Base-by-base conservation (phyloP, 2,329 filamentous ascomycete species). In the Rutstroemia sydowiana region DNA sequence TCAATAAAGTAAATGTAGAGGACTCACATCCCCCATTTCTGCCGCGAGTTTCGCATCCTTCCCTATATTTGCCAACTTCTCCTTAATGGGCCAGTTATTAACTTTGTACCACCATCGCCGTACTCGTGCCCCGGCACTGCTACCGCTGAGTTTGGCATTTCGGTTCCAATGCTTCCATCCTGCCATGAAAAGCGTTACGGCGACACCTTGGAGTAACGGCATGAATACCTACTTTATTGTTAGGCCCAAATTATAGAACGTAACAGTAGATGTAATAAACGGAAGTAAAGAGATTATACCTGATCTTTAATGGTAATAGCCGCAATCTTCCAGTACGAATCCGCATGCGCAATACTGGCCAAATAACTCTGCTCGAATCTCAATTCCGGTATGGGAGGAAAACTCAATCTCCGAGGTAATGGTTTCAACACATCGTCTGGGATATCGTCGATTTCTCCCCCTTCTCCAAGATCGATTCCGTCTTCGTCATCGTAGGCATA, bases 351-450 rank as follows among this genome's bases (percentile, higher is more conserved):
- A 61, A 98, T 87, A 71, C 90, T 95, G 62, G 87, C 85, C 51
- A 98, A 78, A 69, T 98, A 98, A 75, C 91, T 96, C 77, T 98
- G 93, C 73, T 98, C 93, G 71, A 97, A 97, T 40, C 93, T 82
- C 59, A 98, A 74, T 71, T 98, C 93, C 3, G 91, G 90, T 65
- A 96, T 78, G 8, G 82, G 79, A 28, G 78, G 79, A 50, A 84
- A 72, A 44, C 73, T 74, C 47, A 72, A 72, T 51, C 74, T 69
- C 43, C 81, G 75, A n/a, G 73, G 73, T 7, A 71, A 60, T 3
- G 73, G 76, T 40, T 75, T 74, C 47, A 90, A 69, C 5, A 85
- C 76, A 58, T 80, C 85, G 55, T 84, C 75, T 11, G 85, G 85
- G 20, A 88, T 82, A 51, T 88, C 85, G 54, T 85, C 82, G 46